Evolutionary conservation across 2,329 filamentous ascomycete genomes (phyloP), one percentile per base, ranked within the genome.

Genomic region (Lachnellula subtilissima): DNA sequence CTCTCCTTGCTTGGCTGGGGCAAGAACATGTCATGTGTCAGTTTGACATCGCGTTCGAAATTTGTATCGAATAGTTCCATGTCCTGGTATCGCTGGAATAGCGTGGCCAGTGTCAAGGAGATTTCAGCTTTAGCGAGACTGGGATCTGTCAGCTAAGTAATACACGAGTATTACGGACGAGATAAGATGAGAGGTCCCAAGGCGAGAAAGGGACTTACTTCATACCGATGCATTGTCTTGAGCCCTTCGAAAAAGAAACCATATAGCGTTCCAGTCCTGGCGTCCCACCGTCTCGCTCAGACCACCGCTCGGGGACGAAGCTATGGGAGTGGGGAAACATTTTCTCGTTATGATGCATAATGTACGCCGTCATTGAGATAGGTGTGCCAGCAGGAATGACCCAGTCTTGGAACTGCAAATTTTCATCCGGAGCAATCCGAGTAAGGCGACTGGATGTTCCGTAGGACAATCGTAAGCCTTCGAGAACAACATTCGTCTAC

Each of bases 231-330:
- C 64, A 66, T 14, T 57, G 50, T 37, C 64, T 57, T 2, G 49
- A 54, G 5, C 63, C 64, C 17, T 63, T 63, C 2, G 48, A 42
- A 25, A 66, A 66, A 2, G 58, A 36, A 2, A 64, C 60, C 3
- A 64, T 32, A 23, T 65, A 64, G 14, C 56, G 39, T 8, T 63
- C 55, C 2, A 62, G 55, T 1, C 45, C 39, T n/a, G 47, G 48
- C 9, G 43, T 49, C n/a, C 50, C 50, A 15, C 11, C 65, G 58
- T 52, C 67, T 68, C 2, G 62, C 68, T 55, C 46, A 3, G 54
- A 66, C 64, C 64, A 66, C 3, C 63, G 59, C 14, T 61, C 53
- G 0, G 64, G 63, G 11, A 45, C 28, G 28, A 62, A 66, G 0
- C 37, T 40, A 1, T 53, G 17, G 0, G 61, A 45, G 3, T 51